phyloP scores from a whole-genome alignment of 176 grass and related monocot species.

The Cenchrus fungigraminus region DNA sequence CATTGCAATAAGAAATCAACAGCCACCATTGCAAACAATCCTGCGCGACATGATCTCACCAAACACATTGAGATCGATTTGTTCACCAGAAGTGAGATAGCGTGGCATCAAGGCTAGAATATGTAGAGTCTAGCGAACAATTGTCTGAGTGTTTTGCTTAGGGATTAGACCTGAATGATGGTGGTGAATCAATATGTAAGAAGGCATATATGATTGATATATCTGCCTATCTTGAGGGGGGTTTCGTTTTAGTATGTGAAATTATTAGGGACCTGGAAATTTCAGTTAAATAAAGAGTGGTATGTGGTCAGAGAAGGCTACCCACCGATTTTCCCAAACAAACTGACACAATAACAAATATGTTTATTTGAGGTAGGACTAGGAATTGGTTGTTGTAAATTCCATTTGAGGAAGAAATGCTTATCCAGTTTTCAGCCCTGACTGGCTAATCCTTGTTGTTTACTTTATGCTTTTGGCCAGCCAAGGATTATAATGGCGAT shows the following conservation, averaged over 20 bases:
- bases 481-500: conserved; percentile 97
- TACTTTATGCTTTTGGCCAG: conserved; percentile 50
- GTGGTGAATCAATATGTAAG: background rate
- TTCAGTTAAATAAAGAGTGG: conserved; percentile 7
- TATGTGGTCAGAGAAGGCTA: background rate
- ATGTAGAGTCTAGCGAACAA: background rate
- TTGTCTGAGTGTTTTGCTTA: background rate
- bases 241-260: background rate
- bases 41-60: background rate
- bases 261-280: background rate
- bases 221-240: background rate
- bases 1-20: background rate
- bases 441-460: conserved; percentile 22
- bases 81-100: background rate
- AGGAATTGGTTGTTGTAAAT: background rate
- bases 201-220: background rate
- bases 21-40: background rate
- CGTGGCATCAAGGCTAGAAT: background rate
- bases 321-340: background rate
- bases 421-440: conserved; percentile 15
- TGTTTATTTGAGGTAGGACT: background rate
- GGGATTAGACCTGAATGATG: background rate
- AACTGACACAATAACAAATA: conserved; percentile 1
- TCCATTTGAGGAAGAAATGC: background rate
- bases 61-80: background rate